phyloP scores from a whole-genome alignment of 305 asterid genomes.

The Plantago rigida region DNA sequence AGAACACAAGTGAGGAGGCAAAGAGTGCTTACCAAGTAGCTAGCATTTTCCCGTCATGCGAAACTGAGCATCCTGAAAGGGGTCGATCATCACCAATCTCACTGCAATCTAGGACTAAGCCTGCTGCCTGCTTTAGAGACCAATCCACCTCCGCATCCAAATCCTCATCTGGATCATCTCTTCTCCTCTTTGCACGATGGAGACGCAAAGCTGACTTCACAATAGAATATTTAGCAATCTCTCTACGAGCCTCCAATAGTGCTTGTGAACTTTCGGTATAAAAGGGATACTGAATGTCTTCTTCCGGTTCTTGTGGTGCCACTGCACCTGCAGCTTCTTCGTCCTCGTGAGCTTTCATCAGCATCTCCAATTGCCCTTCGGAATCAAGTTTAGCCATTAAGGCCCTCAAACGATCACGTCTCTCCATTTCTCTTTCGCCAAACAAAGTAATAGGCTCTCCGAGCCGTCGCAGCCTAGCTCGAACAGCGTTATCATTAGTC shows the following conservation, averaged over 20 bases:
- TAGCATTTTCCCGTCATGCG: conserved; percentile 70
- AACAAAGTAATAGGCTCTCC: conserved; percentile 85
- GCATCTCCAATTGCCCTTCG: conserved; percentile 75
- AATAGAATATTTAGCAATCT: conserved; percentile 64
- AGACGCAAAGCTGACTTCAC: conserved; percentile 70
- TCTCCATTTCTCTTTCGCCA: conserved; percentile 92
- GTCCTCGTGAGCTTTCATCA: conserved; percentile 93
- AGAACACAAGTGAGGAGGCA: neutral
- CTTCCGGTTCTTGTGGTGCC: conserved; percentile 48
- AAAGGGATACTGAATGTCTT: conserved; percentile 80
- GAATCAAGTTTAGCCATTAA: conserved; percentile 77
- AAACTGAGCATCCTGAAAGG: conserved; percentile 78
- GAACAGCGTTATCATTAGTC: conserved; percentile 77
- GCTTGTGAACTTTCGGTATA: conserved; percentile 74
- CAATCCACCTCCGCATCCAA: conserved; percentile 84
- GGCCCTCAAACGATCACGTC: conserved; percentile 66
- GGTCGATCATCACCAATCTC: conserved; percentile 92
- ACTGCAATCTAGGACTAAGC: conserved; percentile 53
- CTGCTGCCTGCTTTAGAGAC: conserved; percentile 64
- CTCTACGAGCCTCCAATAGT: conserved; percentile 55
- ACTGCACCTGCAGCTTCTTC: conserved; percentile 58
- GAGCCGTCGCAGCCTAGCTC: conserved; percentile 69
- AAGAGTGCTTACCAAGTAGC: conserved; percentile 71
- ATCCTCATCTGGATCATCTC: conserved; percentile 93
- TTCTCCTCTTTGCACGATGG: conserved; percentile 65